phyloP scores from a whole-genome alignment of 164 flowering plant genomes.

The Taxillus chinensis region DNA sequence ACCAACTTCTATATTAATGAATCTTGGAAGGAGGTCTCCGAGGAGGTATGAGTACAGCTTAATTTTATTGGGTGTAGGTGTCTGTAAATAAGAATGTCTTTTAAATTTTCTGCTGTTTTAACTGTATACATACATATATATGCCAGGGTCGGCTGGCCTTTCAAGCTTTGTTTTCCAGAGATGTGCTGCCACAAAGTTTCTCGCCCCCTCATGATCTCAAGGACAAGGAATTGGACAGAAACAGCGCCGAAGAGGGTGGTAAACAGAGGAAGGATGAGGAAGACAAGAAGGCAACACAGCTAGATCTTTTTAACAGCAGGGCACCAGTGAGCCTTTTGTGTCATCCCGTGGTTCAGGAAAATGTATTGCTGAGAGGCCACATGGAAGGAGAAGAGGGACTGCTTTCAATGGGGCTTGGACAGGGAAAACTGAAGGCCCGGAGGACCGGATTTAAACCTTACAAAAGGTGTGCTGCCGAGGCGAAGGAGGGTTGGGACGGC shows the following conservation, averaged over 20 bases:
- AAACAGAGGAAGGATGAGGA: slow-evolving; percentile 17
- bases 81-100: too few relatives aligned
- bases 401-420: slow-evolving; percentile 33
- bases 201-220: slow-evolving; percentile 41
- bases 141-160: slow-evolving; percentile 90
- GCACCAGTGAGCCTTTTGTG: slow-evolving; percentile 16
- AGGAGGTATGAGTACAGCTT: slow-evolving; percentile 41
- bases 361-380: slow-evolving; percentile 5
- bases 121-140: neutral
- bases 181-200: slow-evolving; percentile 84
- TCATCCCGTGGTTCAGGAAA: slow-evolving; percentile 18
- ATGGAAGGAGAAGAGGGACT: slow-evolving; percentile 21
- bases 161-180: slow-evolving; percentile 71
- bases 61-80: neutral
- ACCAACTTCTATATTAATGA: slow-evolving; percentile 30
- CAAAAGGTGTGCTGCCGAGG: slow-evolving; percentile 83
- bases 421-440: slow-evolving; percentile 39
- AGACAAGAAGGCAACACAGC: slow-evolving; percentile 14
- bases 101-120: too few relatives aligned
- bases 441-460: slow-evolving; percentile 90
- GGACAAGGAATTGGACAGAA: slow-evolving; percentile 18
- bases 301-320: slow-evolving; percentile 34
- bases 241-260: slow-evolving; percentile 11
- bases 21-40: slow-evolving; percentile 91
- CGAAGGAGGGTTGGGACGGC: slow-evolving; percentile 41